phyloP scores from a whole-genome alignment of 164 flowering plant species.

The Vitis rupestris region DNA sequence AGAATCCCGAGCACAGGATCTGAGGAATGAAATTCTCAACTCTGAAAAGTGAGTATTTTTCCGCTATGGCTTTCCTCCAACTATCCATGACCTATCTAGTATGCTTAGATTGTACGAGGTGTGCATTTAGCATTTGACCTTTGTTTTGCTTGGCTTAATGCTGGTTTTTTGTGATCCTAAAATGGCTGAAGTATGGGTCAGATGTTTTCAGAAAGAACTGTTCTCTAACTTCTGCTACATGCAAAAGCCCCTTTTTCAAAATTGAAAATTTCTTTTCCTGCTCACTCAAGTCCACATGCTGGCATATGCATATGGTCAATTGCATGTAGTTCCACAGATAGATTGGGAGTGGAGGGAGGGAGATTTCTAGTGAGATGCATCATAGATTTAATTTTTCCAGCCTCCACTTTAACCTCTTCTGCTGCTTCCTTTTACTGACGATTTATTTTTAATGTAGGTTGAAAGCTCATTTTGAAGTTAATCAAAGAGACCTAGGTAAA shows the following conservation, averaged over 20 bases:
- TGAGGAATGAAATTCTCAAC: constrained; percentile 92
- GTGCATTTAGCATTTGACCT: not conserved
- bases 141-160: not conserved
- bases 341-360: too few species aligned
- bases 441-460: constrained; percentile 48
- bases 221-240: too few species aligned
- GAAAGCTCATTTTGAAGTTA: constrained; percentile 86
- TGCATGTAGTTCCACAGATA: too few species aligned
- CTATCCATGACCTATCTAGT: not conserved
- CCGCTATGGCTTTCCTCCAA: not conserved
- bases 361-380: too few species aligned
- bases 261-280: too few species aligned
- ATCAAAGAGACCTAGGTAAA: constrained; percentile 89
- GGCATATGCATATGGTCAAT: too few species aligned
- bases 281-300: too few species aligned
- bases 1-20: constrained; percentile 91
- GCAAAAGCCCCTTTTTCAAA: too few species aligned
- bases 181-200: too few species aligned
- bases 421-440: constrained; percentile 2
- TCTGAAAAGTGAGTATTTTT: constrained; percentile 79
- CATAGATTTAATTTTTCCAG: not conserved
- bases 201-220: too few species aligned
- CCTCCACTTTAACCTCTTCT: not conserved
- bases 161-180: not conserved
- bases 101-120: not conserved